Percentiles rank a stretch among this genome's conserved stretches.
Conservation (phyloP, 2,329 filamentous ascomycete species). For the Colletotrichum sojae region DNA sequence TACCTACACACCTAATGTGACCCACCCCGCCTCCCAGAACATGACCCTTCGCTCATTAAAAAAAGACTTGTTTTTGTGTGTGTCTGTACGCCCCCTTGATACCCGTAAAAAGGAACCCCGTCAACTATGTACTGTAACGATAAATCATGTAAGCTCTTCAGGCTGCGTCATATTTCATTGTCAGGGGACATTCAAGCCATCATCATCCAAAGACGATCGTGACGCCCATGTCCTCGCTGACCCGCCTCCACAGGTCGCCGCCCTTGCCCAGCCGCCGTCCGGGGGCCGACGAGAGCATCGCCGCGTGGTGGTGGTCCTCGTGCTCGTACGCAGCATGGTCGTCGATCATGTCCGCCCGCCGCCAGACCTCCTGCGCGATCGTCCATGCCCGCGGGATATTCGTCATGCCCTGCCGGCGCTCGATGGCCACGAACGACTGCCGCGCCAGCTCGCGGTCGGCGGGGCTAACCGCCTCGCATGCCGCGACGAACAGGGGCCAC, state of each 20-base stretch:
- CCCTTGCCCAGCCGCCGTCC: constrained; percentile 41
- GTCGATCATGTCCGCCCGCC: constrained; percentile 60
- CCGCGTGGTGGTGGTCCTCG: constrained; percentile 9
- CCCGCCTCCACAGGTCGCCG: constrained; percentile 67
- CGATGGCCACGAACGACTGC: constrained; percentile 66
- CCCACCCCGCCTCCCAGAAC: neutral
- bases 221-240: constrained; percentile 72
- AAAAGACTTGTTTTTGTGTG: neutral
- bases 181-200: neutral
- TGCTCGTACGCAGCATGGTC: constrained; percentile 40
- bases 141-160: neutral
- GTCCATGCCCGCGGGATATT: constrained; percentile 75
- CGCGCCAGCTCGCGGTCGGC: constrained; percentile 67
- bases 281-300: constrained; percentile 36
- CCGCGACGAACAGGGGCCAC: constrained; percentile 75
- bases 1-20: constrained; percentile 7
- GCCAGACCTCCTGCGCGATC: constrained; percentile 74
- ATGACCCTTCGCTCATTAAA: constrained; percentile 20
- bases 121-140: constrained; percentile 3
- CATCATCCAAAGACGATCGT: constrained; percentile 71
- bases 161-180: neutral
- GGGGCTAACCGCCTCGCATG: constrained; percentile 68
- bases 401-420: constrained; percentile 73
- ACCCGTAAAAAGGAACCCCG: neutral
- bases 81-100: neutral